Conservation (phyloP, 768 basidiomycete genomes). For the Tylopilus rubrobrunneus region DNA sequence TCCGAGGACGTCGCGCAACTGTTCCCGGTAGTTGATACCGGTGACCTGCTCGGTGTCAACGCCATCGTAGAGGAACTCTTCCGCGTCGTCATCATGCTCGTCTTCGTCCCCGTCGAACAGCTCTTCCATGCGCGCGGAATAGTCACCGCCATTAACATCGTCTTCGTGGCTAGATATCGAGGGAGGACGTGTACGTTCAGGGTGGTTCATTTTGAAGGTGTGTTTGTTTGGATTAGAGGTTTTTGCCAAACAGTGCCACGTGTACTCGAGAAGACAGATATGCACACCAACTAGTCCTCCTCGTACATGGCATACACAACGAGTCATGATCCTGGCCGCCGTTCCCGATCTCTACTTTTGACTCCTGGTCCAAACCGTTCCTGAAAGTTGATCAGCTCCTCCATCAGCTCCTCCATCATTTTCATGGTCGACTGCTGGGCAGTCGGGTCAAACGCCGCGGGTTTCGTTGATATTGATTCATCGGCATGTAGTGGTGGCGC, state of each 20-base stretch:
- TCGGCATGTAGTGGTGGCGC: constrained; percentile 12
- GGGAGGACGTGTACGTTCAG: not conserved
- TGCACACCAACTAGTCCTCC: constrained; percentile 1
- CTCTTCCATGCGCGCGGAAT: constrained; percentile 25
- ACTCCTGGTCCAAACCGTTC: constrained; percentile 72
- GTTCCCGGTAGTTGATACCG: constrained; percentile 57
- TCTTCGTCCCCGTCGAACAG: constrained; percentile 40
- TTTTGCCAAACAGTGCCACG: constrained; percentile 28
- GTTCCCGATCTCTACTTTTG: constrained; percentile 51
- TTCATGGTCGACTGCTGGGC: constrained; percentile 54
- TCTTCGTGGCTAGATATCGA: constrained; percentile 20
- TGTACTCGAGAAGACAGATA: constrained; percentile 8
- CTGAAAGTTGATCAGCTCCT: constrained; percentile 85
- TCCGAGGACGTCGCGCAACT: constrained; percentile 69
- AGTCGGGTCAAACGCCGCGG: constrained; percentile 2
- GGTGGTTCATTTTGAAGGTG: constrained; percentile 9
- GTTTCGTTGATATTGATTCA: constrained; percentile 2
- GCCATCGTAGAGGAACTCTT: constrained; percentile 71
- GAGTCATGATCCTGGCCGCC: constrained; percentile 38
- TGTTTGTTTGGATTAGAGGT: constrained; percentile 25
- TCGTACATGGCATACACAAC: not conserved
- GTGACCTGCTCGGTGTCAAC: constrained; percentile 50
- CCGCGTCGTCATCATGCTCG: constrained; percentile 49
- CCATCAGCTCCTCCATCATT: constrained; percentile 89
- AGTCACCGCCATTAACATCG: constrained; percentile 23